Conservation (phyloP, 441 rosid genomes). For the California macrophylla region DNA sequence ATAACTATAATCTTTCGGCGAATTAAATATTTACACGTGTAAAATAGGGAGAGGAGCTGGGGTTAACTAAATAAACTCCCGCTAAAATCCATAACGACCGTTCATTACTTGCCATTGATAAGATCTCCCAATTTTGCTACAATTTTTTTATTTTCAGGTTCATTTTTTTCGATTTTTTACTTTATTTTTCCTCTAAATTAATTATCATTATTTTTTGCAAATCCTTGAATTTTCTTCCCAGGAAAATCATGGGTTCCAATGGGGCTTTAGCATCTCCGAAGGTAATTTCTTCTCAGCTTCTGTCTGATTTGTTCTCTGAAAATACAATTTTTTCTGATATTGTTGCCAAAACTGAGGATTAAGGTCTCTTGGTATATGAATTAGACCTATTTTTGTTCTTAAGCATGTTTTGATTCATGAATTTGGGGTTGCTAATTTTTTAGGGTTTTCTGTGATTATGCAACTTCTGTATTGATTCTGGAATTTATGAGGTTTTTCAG, state of each 20-base stretch:
- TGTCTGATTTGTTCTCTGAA: not conserved
- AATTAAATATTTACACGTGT: not conserved
- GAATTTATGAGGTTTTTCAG: not conserved
- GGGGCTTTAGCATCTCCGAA: not conserved
- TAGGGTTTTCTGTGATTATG: not conserved
- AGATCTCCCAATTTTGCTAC: not conserved
- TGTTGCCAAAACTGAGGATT: not conserved
- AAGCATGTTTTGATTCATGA: not conserved
- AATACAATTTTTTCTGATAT: not conserved
- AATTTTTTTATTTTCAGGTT: not conserved
- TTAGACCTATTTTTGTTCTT: not conserved
- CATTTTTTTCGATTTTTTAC: not conserved
- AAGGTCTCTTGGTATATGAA: not conserved
- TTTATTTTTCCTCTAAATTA: not conserved
- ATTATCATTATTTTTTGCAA: not conserved
- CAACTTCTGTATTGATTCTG: not conserved
- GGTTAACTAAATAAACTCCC: not conserved
- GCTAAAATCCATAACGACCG: conserved; percentile 9
- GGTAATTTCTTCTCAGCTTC: conserved; percentile 1
- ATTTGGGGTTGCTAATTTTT: not conserved
- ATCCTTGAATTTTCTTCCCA: not conserved
- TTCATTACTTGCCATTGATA: not conserved
- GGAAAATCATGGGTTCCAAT: not conserved
- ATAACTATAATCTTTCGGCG: not conserved
- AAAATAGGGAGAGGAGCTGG: not conserved